Evolutionary conservation across 1,284 basidiomycete genomes (phyloP), one percentile per base, ranked within the genome.

Genomic region (Microstroma glucosiphilum): DNA sequence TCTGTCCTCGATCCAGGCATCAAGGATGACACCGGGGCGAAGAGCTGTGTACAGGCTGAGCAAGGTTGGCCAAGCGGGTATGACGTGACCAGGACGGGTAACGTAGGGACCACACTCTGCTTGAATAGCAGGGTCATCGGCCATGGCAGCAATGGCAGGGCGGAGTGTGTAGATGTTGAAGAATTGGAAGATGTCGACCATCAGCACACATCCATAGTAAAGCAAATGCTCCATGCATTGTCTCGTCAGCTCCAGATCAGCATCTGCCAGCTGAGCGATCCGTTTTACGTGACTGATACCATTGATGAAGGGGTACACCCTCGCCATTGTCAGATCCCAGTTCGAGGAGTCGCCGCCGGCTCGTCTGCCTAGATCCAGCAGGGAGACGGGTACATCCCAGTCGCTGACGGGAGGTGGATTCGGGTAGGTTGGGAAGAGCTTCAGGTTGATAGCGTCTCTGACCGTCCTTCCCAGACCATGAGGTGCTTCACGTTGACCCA

Each of bases 201-300:
- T 89, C 87, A 96, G 92, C 73, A 96, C 87, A 60, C 94, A 92
- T 82, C 94, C 91, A 78, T 97, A 96, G 77, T 91, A 96, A 54
- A 98, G 81, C 57, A 99, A 84, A 81, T 99, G 96, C 40, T 91
- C 88, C 59, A 98, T 87, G 4, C 92, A 92, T 69, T 89, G 87
- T 53, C 91, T 85, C 8, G 91, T 89, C 30, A 97, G 81, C 15
- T 86, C 86, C 8, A 89, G 81, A 78, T 96, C 92, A 62, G 91
- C 93, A 72, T 96, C 90, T 0, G 93, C 92, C 1, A 96, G 83
- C 68, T 91, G 86, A 0, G 94, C 92, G 64, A 98, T 97, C 56
- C 88, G 86, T 75, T 88, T 88, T 76, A 96, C 87, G 75, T 96
- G 92, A 69, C 92, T 91, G 41, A 89, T 86, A 0, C 94, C 94